phyloP scores from a whole-genome alignment of 2,329 filamentous ascomycete genomes.

The Cryphonectria nitschkei region DNA sequence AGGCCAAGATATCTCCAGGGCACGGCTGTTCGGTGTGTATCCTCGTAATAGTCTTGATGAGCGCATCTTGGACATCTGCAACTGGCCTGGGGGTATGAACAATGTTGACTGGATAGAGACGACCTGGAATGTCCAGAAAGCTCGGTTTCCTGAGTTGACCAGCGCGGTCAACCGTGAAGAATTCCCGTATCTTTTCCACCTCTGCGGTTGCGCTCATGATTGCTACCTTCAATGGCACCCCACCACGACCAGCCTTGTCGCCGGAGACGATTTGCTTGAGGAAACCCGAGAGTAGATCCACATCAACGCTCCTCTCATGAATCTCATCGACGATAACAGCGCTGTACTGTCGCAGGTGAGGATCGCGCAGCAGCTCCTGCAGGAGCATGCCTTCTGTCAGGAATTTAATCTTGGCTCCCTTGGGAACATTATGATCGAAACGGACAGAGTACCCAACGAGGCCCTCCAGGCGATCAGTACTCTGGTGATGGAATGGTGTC shows the following conservation, averaged over 20 bases:
- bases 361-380: slow-evolving; percentile 89
- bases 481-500: slow-evolving; percentile 52
- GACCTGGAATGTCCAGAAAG: slow-evolving; percentile 73
- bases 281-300: slow-evolving; percentile 89
- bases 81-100: slow-evolving; percentile 75
- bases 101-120: slow-evolving; percentile 83
- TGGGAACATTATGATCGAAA: slow-evolving; percentile 86
- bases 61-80: slow-evolving; percentile 78
- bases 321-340: slow-evolving; percentile 94
- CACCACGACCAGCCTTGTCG: slow-evolving; percentile 67
- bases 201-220: slow-evolving; percentile 98
- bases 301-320: slow-evolving; percentile 92
- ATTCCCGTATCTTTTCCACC: slow-evolving; percentile 74
- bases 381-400: slow-evolving; percentile 95
- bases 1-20: slow-evolving; percentile 93
- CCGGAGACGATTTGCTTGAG: slow-evolving; percentile 74
- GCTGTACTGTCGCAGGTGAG: slow-evolving; percentile 81
- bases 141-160: slow-evolving; percentile 29
- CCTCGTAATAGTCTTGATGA: slow-evolving; percentile 81
- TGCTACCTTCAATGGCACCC: slow-evolving; percentile 80
- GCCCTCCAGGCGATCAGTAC: slow-evolving; percentile 44
- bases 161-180: slow-evolving; percentile 58
- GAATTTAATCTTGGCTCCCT: slow-evolving; percentile 86
- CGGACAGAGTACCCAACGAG: slow-evolving; percentile 90
- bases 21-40: slow-evolving; percentile 86